phyloP scores from a whole-genome alignment of 2,329 filamentous ascomycete species.

The Fusarium staphyleae region DNA sequence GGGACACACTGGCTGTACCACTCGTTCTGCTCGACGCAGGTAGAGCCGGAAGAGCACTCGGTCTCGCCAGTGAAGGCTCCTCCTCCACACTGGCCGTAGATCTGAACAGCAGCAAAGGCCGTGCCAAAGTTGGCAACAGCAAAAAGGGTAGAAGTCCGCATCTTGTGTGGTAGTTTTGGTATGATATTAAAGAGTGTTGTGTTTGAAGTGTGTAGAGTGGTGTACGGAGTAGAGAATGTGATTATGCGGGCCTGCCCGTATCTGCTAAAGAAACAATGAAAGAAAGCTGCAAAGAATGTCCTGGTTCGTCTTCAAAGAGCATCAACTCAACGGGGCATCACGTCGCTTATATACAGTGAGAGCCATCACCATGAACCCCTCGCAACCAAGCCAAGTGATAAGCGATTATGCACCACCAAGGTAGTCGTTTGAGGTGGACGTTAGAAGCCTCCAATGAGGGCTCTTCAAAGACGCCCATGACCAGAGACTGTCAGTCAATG shows the following conservation, averaged over 20 bases:
- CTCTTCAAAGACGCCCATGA: background rate
- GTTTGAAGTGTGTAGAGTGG: conserved; percentile 6
- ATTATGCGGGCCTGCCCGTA: conserved; percentile 21
- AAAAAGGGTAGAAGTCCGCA: conserved; percentile 28
- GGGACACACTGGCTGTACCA: conserved; percentile 37
- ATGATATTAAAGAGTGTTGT: conserved; percentile 4
- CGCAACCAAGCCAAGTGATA: background rate
- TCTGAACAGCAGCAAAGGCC: conserved; percentile 28
- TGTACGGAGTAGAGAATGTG: conserved; percentile 21
- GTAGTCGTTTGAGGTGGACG: background rate
- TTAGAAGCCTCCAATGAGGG: conserved; percentile 15
- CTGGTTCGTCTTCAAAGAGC: background rate
- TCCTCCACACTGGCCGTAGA: conserved; percentile 31
- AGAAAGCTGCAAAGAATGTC: conserved; percentile 21
- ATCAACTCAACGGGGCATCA: background rate
- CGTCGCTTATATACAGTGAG: conserved; percentile 16
- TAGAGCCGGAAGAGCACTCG: conserved; percentile 25
- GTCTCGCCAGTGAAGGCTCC: conserved; percentile 21
- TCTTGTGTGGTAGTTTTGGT: conserved; percentile 8
- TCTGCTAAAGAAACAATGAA: conserved; percentile 16
- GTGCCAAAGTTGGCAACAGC: conserved; percentile 30
- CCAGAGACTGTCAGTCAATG: background rate
- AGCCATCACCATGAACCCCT: background rate
- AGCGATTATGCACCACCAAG: conserved; percentile 1
- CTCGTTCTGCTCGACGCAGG: conserved; percentile 26